Base-by-base conservation (phyloP, 116 monocot species). In the Papilionanthe hybrid region DNA sequence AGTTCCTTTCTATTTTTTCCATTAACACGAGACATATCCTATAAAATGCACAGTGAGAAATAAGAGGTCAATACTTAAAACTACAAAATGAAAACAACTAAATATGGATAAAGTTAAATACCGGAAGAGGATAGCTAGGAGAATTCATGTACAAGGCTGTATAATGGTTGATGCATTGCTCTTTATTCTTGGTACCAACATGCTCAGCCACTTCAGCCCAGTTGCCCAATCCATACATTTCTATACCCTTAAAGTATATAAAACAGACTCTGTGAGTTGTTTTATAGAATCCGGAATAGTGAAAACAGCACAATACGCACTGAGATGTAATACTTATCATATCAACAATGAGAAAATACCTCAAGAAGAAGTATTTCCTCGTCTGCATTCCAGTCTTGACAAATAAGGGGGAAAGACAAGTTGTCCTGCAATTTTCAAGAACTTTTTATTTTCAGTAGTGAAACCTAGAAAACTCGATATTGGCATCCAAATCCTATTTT, bases 1-100 rank as follows among this genome's bases (percentile, higher is more conserved):
- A 99, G 93, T 82, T 99, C 99, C 79, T 95, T 99, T 85, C 92
- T 99, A 28, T 99, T 99, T 82, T 99, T 99, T 66, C 99, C 99
- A 84, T 92, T 93, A 78, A 93, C 91, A 82, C 89, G 92, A 87
- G 99, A 93, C 99, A 99, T 99, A 81, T 99, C 95, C 99, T 99
- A 79, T 80, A 15, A 77, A 58, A 72, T 29, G 86, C 48, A 81
- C 8, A 78, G 6, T 48, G 4, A 81, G 32, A 43, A 47, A 43
- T 42, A 60, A n/a, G 27, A 17, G 22, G 22, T 12, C 17, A 22
- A 57, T 42, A 69, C 3, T 47, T 30, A 49, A 69, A 80, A 72
- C 22, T 69, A 27, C 43, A 55, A 53, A 78, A 22, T 41, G 4
- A 37, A 42, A 67, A 72, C 19, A 72, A 27, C 55, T 19, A 72